These are phyloP conservation scores for Gnetum montanum DNA, from an alignment of 75 land plant species.

Conservation along the genomic window DNA sequence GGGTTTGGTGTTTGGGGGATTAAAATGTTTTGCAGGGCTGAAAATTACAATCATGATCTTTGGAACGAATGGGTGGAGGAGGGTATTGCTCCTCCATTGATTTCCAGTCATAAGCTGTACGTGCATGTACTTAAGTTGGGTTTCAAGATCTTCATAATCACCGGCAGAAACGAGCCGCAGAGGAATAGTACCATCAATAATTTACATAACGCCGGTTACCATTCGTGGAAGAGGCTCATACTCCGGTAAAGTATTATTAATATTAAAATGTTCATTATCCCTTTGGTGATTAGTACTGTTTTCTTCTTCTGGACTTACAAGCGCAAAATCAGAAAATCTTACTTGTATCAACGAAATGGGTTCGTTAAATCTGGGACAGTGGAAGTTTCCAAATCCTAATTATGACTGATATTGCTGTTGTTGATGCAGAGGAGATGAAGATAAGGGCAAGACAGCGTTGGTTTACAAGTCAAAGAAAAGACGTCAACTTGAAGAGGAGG, in stretches of 20 bases:
- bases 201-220: constrained; percentile 42
- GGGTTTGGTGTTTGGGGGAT: not conserved
- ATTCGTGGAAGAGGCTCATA: constrained; percentile 50
- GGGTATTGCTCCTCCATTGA: constrained; percentile 51
- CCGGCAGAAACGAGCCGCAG: constrained; percentile 50
- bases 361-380: too few species aligned
- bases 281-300: too few species aligned
- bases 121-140: constrained; percentile 32
- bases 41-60: constrained; percentile 24
- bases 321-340: too few species aligned
- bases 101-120: constrained; percentile 40
- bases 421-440: not conserved
- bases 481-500: constrained; percentile 11
- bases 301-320: too few species aligned
- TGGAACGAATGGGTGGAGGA: constrained; percentile 48
- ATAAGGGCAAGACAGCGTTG: constrained; percentile 16
- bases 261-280: too few species aligned
- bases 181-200: constrained; percentile 49
- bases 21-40: constrained; percentile 35
- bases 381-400: not conserved
- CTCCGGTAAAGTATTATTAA: too few species aligned
- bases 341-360: too few species aligned
- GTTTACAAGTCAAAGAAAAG: constrained; percentile 20
- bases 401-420: not conserved
- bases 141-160: constrained; percentile 46